phyloP scores from a whole-genome alignment of 176 grass and related monocot genomes.

The Pontederia crassipes region DNA sequence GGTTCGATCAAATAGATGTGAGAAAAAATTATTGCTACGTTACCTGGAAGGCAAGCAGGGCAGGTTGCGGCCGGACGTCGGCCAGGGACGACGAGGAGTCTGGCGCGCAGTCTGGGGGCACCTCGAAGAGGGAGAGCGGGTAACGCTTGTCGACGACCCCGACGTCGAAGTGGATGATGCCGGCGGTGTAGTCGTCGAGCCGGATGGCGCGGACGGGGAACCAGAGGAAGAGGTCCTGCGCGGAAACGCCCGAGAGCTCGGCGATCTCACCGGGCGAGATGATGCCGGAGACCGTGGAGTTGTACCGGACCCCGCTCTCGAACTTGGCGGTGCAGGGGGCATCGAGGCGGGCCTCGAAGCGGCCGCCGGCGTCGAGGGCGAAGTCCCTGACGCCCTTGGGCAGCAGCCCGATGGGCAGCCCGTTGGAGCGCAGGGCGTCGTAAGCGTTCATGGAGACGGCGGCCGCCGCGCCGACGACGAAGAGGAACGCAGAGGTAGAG shows the following conservation, averaged over 20 bases:
- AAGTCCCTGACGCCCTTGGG: constrained; percentile 10
- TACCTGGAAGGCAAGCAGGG: background rate
- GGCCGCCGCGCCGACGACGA: background rate
- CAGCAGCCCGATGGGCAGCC: constrained; percentile 12
- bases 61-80: background rate
- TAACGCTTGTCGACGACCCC: constrained; percentile 14
- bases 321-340: constrained; percentile 11
- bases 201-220: constrained; percentile 20
- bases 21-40: background rate
- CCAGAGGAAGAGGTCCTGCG: constrained; percentile 17
- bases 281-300: constrained; percentile 3
- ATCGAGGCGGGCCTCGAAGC: constrained; percentile 12
- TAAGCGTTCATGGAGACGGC: background rate
- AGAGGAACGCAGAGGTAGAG: background rate
- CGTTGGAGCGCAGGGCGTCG: constrained; percentile 14
- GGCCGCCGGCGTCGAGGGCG: background rate
- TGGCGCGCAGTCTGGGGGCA: constrained; percentile 3
- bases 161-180: constrained; percentile 19
- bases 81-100: background rate
- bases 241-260: constrained; percentile 6
- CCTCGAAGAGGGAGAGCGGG: constrained; percentile 14
- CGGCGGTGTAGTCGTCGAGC: constrained; percentile 8
- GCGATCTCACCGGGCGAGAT: constrained; percentile 13
- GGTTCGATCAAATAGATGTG: too few species aligned
- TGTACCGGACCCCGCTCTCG: constrained; percentile 13